Base-by-base conservation (phyloP, 2,329 filamentous ascomycete genomes). In the Lecanicillium sp. region DNA sequence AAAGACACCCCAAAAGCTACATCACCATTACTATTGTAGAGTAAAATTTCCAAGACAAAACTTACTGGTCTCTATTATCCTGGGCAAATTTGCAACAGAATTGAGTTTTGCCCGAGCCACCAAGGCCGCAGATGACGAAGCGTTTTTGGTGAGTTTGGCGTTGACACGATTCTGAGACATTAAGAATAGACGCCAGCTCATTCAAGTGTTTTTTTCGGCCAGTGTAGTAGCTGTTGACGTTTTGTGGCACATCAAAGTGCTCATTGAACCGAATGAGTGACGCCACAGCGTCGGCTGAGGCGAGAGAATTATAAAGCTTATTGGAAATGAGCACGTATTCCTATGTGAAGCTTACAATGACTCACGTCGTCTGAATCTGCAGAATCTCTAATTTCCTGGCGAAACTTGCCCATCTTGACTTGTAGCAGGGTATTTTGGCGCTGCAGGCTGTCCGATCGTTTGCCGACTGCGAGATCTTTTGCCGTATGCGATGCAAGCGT, bases 51-150 rank as follows among this genome's bases (percentile, higher is more conserved):
- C 22, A 11, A 25, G 22, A 11, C 7, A 11, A 25, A 7, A 11
- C 22, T 11, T 25, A 7, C 35, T 29, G 16, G 15, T 37, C 15
- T 15, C 33, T 29, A 27, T 38, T 29, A 16, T 44, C 38, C 19
- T 44, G 33, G 7, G 42, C 42, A 35, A 35, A 44, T 22, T 41
- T 41, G 29, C 31, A 38, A 18, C 38, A 41, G 12, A 44, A 38
- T 27, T 41, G 38, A 12, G 42, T 41, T 22, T 44, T 44, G 7
- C 42, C 42, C 8, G 42, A 41, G 27, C 42, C 42, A 19, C 38
- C 38, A 8, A 41, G 19, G 9, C 42, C 42, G 11, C 25, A 22
- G 9, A 44, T 33, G 14, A 44, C 18, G 31, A 44, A 41, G n/a
- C 34, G 38, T 28, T 33, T 37, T 25, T 43, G 37, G 30, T 29